phyloP scores from a whole-genome alignment of 306 rosid species.

The Cucurbita argyrosperma region DNA sequence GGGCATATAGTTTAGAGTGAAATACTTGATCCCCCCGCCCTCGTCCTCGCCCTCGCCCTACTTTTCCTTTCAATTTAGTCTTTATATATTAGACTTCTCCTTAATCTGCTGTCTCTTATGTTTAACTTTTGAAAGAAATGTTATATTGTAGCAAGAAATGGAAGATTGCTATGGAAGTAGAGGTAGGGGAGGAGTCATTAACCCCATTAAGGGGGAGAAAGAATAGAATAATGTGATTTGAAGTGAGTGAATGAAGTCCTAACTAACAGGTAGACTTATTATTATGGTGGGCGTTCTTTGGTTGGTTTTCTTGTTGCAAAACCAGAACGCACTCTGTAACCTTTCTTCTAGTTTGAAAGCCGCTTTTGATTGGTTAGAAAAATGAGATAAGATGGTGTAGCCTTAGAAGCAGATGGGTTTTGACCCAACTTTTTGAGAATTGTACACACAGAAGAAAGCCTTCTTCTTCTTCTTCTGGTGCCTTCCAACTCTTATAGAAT shows the following conservation, averaged over 20 bases:
- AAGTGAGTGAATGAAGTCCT: not conserved
- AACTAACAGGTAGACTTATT: not conserved
- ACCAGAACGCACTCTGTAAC: not conserved
- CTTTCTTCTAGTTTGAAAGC: not conserved
- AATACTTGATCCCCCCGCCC: not conserved
- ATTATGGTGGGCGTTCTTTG: not conserved
- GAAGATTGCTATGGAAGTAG: not conserved
- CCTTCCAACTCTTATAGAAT: not conserved
- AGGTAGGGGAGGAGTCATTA: not conserved
- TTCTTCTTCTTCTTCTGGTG: not conserved
- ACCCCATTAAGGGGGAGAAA: not conserved
- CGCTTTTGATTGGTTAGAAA: not conserved
- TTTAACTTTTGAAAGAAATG: no score
- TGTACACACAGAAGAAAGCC: not conserved
- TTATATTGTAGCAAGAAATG: not conserved
- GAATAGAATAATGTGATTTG: not conserved
- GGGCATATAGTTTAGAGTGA: not conserved
- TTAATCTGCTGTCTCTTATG: not conserved
- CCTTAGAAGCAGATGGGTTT: not conserved
- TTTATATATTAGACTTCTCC: not conserved
- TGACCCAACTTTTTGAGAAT: constrained; percentile 8
- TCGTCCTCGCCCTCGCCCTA: not conserved
- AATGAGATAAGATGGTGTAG: not conserved
- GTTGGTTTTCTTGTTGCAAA: not conserved
- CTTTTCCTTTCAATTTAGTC: not conserved